These are phyloP conservation scores for Coemansia sp. DNA, from an alignment of 192 early-diverging fungal species.

Conservation along the genomic window DNA sequence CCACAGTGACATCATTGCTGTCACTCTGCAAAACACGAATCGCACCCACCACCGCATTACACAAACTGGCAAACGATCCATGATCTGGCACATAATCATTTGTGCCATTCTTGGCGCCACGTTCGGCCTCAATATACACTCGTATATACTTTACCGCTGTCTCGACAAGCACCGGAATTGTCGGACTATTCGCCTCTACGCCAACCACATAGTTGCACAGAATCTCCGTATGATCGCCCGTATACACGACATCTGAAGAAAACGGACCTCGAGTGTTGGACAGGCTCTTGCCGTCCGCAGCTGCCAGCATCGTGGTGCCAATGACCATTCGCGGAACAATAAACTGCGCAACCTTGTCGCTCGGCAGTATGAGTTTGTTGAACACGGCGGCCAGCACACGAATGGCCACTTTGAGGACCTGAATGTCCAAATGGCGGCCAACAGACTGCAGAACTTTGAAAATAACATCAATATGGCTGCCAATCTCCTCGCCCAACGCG, in stretches of 20 bases:
- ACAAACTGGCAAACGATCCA: constrained; percentile 16
- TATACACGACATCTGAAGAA: constrained; percentile 26
- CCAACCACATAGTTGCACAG: constrained; percentile 39
- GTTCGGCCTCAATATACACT: neutral
- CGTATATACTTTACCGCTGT: constrained; percentile 15
- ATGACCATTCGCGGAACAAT: constrained; percentile 44
- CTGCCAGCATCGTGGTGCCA: constrained; percentile 49
- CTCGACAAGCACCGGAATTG: constrained; percentile 16
- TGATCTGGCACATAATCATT: neutral
- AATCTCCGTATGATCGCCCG: constrained; percentile 38
- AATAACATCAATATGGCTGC: constrained; percentile 25
- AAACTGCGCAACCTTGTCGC: constrained; percentile 29
- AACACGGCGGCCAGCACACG: constrained; percentile 35
- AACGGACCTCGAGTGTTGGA: constrained; percentile 47
- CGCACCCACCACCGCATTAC: constrained; percentile 2
- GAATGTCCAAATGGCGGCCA: neutral
- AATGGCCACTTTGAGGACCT: constrained; percentile 25
- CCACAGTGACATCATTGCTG: neutral
- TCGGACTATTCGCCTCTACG: constrained; percentile 23
- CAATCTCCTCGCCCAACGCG: constrained; percentile 38
- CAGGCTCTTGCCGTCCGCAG: constrained; percentile 36
- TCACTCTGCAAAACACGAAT: neutral
- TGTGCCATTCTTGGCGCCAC: neutral
- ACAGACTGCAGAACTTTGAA: constrained; percentile 7
- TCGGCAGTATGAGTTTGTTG: constrained; percentile 23